Conservation (phyloP, 768 basidiomycete species). For the Podaxis sp. region DNA sequence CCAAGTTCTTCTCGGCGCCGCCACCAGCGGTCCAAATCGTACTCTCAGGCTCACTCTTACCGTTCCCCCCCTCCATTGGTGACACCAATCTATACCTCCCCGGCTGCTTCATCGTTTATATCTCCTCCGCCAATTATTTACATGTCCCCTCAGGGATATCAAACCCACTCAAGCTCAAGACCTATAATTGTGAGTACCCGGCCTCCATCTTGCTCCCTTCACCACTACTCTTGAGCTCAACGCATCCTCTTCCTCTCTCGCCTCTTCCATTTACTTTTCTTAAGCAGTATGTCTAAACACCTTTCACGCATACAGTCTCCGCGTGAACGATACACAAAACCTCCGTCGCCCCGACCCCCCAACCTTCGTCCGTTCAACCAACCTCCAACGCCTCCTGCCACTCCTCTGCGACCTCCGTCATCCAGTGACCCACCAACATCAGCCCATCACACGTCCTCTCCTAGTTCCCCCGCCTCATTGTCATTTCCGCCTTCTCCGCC, state of each 20-base stretch:
- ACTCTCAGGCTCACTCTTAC: conserved; percentile 7
- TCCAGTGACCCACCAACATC: conserved; percentile 11
- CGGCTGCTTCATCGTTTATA: conserved; percentile 21
- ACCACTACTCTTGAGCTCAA: conserved; percentile 4
- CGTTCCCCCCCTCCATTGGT: conserved; percentile 11
- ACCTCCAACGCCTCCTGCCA: conserved; percentile 13
- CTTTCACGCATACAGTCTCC: conserved; percentile 12
- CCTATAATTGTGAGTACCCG: conserved; percentile 25
- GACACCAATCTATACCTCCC: conserved; percentile 17
- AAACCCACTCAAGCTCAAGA: conserved; percentile 17
- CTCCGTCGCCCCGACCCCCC: background rate
- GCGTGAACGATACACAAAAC: conserved; percentile 7
- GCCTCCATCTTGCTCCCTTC: background rate
- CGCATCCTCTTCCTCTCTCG: background rate
- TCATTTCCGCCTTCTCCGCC: conserved; percentile 4
- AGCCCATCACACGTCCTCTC: background rate
- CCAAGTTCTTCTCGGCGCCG: background rate
- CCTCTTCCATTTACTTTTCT: conserved; percentile 4
- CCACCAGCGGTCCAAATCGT: conserved; percentile 9
- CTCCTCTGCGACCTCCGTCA: conserved; percentile 2
- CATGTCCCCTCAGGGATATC: conserved; percentile 25
- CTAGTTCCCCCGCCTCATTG: conserved; percentile 9
- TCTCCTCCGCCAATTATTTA: conserved; percentile 25
- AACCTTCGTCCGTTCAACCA: background rate
- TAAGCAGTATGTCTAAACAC: conserved; percentile 8